phyloP scores from a whole-genome alignment of 441 rosid genomes.

The Mallotus japonicus region DNA sequence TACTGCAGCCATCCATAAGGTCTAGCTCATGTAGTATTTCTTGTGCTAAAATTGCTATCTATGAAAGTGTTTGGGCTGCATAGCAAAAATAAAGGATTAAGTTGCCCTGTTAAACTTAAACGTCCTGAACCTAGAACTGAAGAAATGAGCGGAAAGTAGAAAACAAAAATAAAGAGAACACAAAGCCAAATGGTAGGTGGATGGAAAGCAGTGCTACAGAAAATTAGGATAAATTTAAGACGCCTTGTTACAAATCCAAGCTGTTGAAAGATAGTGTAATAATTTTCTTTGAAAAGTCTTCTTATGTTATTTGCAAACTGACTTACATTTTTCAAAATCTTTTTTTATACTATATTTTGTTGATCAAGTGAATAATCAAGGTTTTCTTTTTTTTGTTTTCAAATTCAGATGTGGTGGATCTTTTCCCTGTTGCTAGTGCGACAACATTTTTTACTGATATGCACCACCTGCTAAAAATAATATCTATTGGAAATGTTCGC shows the following conservation, averaged over 20 bases:
- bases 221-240: not conserved
- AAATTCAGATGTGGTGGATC: conserved; percentile 46
- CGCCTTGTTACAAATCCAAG: not conserved
- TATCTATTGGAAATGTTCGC: conserved; percentile 67
- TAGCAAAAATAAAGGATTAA: not conserved
- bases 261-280: not conserved
- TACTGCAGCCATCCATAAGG: not conserved
- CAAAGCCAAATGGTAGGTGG: not conserved
- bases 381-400: conserved; percentile 10
- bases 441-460: conserved; percentile 66
- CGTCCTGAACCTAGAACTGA: not conserved
- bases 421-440: conserved; percentile 64
- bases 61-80: not conserved
- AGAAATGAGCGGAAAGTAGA: conserved; percentile 1
- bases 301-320: not conserved
- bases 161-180: not conserved
- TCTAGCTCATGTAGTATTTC: not conserved
- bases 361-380: conserved; percentile 4
- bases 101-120: not conserved
- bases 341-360: not conserved
- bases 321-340: not conserved
- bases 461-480: conserved; percentile 54
- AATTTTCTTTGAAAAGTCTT: not conserved
- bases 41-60: not conserved
- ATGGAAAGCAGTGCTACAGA: not conserved